Evolutionary conservation across 2,329 filamentous ascomycete genomes (phyloP), one percentile per base, ranked within the genome.

Genomic region (Aspergillus unguis): DNA sequence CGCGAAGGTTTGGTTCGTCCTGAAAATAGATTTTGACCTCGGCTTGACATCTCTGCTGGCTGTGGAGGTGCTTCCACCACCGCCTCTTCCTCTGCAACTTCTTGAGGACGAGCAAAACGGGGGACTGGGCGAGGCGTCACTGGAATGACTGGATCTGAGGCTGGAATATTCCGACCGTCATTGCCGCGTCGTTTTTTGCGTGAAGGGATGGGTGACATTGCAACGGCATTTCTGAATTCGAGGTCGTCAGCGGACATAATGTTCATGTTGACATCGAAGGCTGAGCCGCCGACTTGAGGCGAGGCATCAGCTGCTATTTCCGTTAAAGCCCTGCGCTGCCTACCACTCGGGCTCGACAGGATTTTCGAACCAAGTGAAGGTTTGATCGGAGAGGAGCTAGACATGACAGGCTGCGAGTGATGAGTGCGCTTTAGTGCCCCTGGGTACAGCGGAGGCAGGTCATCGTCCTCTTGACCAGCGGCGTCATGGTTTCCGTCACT

Each of bases 261-360:
- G 32, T 66, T 65, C 44, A 75, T 61, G 25, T 70, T 64, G 4
- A 71, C 44, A 44, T 73, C 70, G 28, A 68, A 63, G 26, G 62
- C 61, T 29, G 61, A 62, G 10, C 58, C 58, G n/a, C 59, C 62
- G 44, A 67, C 61, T 44, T 70, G 65, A 5, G 74, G 74, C 3
- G 74, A 75, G 42, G 65, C 62, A 47, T 75, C 72, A 1, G 69
- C 65, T 26, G 73, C 73, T 57, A 77, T 75, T 29, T 75, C 69
- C 9, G 73, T 70, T 48, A 75, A 62, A 45, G 65, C 63, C 48
- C 68, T 65, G 38, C 71, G 69, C 47, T 67, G 67, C 29, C 67
- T 65, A 42, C 67, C 68, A 49, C 65, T 71, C 32, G 68, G 72
- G 53, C 70, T 76, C 2, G 72, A 75, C 10, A 72, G 55, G 5